phyloP scores from a whole-genome alignment of 2,329 filamentous ascomycete species.

The Fusarium pseudograminearum region DNA sequence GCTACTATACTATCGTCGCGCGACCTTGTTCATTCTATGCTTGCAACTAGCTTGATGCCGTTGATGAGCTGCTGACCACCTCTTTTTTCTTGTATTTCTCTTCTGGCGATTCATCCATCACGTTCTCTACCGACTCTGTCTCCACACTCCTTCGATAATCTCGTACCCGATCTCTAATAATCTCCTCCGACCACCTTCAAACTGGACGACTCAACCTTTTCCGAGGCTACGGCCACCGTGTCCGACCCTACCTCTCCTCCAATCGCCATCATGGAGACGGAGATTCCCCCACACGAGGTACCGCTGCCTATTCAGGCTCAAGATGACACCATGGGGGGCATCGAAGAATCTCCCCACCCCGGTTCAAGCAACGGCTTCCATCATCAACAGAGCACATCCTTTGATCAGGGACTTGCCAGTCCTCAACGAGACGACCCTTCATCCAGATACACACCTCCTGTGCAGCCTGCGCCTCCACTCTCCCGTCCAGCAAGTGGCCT shows the following conservation, averaged over 20 bases:
- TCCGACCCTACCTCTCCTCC: constrained; percentile 30
- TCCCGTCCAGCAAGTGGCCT: constrained; percentile 69
- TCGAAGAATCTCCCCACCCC: constrained; percentile 62
- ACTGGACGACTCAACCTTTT: constrained; percentile 58
- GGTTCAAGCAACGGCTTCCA: constrained; percentile 53
- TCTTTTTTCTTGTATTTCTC: constrained; percentile 19
- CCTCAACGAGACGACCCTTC: constrained; percentile 55
- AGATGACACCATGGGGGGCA: constrained; percentile 64
- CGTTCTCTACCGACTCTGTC: constrained; percentile 42
- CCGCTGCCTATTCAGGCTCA: constrained; percentile 42
- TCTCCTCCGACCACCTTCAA: constrained; percentile 47
- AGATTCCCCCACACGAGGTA: constrained; percentile 48
- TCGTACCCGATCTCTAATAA: constrained; percentile 18
- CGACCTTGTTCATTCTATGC: constrained; percentile 23
- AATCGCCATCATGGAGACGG: constrained; percentile 60
- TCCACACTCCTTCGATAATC: constrained; percentile 34
- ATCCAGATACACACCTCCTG: constrained; percentile 61
- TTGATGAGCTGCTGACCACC: constrained; percentile 40
- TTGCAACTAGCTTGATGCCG: constrained; percentile 45
- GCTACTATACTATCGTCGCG: not conserved
- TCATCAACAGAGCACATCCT: constrained; percentile 62
- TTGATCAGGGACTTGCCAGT: constrained; percentile 61
- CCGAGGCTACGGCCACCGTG: constrained; percentile 39
- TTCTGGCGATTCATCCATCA: constrained; percentile 20
- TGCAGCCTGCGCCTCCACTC: constrained; percentile 58